These are phyloP conservation scores for Clavariopsis aquatica DNA, from an alignment of 495 filamentous ascomycete genomes.

Conservation along the genomic window DNA sequence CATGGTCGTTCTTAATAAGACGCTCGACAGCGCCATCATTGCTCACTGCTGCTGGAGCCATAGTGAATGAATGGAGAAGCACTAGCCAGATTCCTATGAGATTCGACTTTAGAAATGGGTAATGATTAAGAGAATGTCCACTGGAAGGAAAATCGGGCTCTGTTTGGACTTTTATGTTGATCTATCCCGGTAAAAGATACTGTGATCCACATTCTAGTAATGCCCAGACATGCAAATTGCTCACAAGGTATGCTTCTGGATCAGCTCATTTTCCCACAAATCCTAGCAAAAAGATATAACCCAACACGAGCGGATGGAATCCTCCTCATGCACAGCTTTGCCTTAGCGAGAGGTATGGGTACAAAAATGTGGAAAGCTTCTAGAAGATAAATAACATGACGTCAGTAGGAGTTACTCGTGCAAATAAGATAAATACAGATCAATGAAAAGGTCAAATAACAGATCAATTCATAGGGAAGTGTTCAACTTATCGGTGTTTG, in stretches of 20 bases:
- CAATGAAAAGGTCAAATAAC: no score
- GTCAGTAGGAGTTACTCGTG: no score
- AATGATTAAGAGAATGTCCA: not conserved
- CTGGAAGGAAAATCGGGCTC: not conserved
- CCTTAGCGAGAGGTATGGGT: no score
- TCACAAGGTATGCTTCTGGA: not conserved
- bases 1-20: conserved; percentile 55
- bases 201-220: not conserved
- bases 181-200: not conserved
- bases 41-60: not conserved
- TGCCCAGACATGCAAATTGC: not conserved
- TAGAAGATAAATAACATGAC: no score
- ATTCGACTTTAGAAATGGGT: not conserved
- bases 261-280: not conserved
- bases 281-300: not conserved
- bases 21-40: conserved; percentile 53
- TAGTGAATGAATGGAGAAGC: no score
- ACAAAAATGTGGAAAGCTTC: no score
- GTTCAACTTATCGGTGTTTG: no score
- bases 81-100: no score
- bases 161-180: not conserved
- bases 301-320: not conserved
- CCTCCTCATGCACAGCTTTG: not conserved
- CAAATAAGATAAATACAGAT: no score
- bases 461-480: no score